Evolutionary conservation across 495 filamentous ascomycete species (phyloP).

Genomic region (Neurospora africana): DNA sequence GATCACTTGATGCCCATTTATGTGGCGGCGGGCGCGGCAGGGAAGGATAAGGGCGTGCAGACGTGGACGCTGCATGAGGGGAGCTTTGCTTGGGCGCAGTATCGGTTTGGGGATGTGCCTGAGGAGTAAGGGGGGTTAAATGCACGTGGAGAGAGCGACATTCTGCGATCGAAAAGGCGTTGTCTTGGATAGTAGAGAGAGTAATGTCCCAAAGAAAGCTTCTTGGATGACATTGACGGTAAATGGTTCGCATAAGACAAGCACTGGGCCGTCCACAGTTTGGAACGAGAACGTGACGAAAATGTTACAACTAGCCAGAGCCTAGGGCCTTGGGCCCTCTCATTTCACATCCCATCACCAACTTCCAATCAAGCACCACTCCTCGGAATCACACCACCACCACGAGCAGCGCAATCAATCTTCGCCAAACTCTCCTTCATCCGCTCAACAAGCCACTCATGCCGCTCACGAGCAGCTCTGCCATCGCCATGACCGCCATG

Average conservation of each 20-base stretch:
- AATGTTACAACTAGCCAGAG: neutral
- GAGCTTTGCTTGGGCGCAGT: slow-evolving; percentile 65
- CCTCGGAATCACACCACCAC: neutral
- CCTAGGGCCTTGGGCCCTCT: neutral
- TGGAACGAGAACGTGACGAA: neutral
- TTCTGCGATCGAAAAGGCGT: neutral
- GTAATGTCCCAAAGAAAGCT: neutral
- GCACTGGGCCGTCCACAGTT: neutral
- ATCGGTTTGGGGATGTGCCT: slow-evolving; percentile 56
- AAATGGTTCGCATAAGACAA: neutral
- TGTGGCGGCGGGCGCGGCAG: slow-evolving; percentile 62
- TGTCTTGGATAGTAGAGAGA: neutral
- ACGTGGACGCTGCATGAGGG: slow-evolving; percentile 57
- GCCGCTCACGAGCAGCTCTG: neutral
- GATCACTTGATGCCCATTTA: slow-evolving; percentile 76
- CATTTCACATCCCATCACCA: neutral
- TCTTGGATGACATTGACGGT: neutral
- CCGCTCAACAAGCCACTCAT: neutral
- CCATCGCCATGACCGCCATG: neutral
- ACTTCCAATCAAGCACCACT: neutral
- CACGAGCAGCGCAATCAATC: neutral
- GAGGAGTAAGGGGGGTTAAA: neutral
- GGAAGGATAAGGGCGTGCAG: slow-evolving; percentile 48
- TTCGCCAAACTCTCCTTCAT: neutral
- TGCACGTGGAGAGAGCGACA: neutral